Evolutionary conservation across 345 rosid species (phyloP), one percentile per base, ranked within the genome.

Genomic region (Murraya koenigii): DNA sequence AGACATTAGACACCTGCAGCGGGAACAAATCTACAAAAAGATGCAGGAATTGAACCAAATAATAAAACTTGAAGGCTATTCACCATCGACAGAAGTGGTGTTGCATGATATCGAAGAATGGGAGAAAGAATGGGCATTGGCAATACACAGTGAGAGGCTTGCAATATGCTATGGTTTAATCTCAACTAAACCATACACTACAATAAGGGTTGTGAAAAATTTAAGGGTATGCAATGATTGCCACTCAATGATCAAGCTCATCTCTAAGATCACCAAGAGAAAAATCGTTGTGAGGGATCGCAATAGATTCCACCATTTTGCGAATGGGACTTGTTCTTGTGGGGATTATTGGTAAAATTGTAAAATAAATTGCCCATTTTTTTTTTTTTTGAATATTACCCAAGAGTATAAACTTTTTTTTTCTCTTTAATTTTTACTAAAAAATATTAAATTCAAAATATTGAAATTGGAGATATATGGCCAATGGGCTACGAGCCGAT

Each of bases 1-100:
- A 58, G 97, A 88, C 71, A 63, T 59, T 54, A 54, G 83, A 61
- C 93, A 92, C 74, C 88, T 88, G 25, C 82, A 82, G 64, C 88
- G 86, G 71, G 85, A 79, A 79, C 78, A 77, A 80, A 89, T 92
- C 71, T 89, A 89, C 85, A 71, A 72, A 62, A 92, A 82, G 85
- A 69, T 90, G 71, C 82, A 84, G 79, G 90, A 90, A 79, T 73
- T 92, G 84, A 83, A 80, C 72, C 81, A 69, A 63, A 61, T 61
- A 47, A 62, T 87, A 49, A 82, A 69, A 78, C 35, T 74, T 25
- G 77, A 84, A 81, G 88, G 89, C 66, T 82, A 84, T 56, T 78
- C 78, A 65, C 83, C 85, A 9, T 82, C 79, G 66, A 80, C 79
- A 61, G 78, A 84, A 60, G 80, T 39, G 15, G 87, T 85, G 26